Percentiles rank a stretch among this genome's conserved stretches.
Evolutionary conservation across 2,329 filamentous ascomycete species (phyloP).

Genomic region (Purpureocillium lavendulum): DNA sequence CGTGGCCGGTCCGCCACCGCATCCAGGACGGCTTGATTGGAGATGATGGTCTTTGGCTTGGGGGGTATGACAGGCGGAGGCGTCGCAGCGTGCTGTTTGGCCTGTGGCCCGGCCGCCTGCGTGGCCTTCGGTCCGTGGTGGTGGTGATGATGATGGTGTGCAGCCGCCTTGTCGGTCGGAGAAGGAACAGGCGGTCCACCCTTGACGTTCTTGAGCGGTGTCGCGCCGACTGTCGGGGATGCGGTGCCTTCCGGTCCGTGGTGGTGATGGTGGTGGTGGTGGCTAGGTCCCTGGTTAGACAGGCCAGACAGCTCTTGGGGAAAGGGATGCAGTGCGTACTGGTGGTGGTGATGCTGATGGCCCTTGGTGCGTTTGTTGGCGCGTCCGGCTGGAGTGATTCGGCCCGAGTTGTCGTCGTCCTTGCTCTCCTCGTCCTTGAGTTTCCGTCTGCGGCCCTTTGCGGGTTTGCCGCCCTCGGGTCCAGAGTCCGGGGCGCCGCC

Average conservation of each 20-base stretch:
- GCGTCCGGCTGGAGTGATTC: constrained; percentile 50
- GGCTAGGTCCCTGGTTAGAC: constrained; percentile 18
- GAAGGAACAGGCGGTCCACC: constrained; percentile 35
- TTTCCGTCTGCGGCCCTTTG: constrained; percentile 56
- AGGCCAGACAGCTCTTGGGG: neutral
- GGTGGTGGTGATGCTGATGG: constrained; percentile 56
- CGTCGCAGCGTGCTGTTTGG: constrained; percentile 14
- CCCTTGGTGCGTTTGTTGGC: constrained; percentile 63
- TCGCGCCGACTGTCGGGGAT: constrained; percentile 31
- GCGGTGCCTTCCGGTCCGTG: constrained; percentile 38
- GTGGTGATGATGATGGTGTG: constrained; percentile 41
- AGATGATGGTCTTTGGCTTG: constrained; percentile 58
- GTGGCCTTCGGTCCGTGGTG: constrained; percentile 25
- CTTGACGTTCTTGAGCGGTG: constrained; percentile 43
- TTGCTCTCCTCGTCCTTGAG: constrained; percentile 67
- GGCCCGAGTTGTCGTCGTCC: constrained; percentile 59
- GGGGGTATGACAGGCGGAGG: constrained; percentile 32
- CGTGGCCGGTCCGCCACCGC: constrained; percentile 63
- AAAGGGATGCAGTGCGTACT: constrained; percentile 37
- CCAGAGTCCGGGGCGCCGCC: constrained; percentile 34
- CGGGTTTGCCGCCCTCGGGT: constrained; percentile 30
- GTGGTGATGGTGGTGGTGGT: constrained; percentile 55
- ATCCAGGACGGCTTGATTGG: constrained; percentile 62
- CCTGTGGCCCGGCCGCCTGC: constrained; percentile 11
- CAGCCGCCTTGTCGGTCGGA: constrained; percentile 31